Percentiles rank a stretch among this genome's conserved stretches.
These are phyloP conservation scores for Rhodotorula sphaerocarpa DNA, from an alignment of 768 basidiomycete genomes.

Conservation along the genomic window DNA sequence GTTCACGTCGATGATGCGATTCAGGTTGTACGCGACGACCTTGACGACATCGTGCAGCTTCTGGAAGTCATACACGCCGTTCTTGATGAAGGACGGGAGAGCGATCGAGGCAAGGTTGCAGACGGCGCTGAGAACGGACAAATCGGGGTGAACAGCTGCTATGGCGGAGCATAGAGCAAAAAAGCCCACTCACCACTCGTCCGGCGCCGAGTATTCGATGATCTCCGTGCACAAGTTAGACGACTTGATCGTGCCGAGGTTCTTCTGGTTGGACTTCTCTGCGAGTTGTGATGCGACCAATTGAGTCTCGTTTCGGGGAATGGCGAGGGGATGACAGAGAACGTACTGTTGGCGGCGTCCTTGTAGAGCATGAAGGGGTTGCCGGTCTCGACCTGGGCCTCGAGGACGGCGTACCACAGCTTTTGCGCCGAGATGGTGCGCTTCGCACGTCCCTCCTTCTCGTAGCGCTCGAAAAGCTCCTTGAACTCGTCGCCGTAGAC, in stretches of 20 bases:
- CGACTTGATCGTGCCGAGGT: slow-evolving; percentile 97
- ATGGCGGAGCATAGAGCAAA: too few relatives aligned
- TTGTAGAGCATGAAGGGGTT: slow-evolving; percentile 99
- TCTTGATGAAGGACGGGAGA: slow-evolving; percentile 73
- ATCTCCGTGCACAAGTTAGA: slow-evolving; percentile 99
- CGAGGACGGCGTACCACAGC: slow-evolving; percentile 94
- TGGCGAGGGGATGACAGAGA: background rate
- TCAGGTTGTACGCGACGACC: slow-evolving; percentile 85
- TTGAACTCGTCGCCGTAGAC: slow-evolving; percentile 87
- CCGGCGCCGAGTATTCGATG: slow-evolving; percentile 93
- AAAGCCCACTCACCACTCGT: slow-evolving; percentile 51
- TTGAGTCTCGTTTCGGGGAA: background rate
- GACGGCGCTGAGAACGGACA: slow-evolving; percentile 59
- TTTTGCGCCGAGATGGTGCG: slow-evolving; percentile 88
- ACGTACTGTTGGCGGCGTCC: slow-evolving; percentile 81
- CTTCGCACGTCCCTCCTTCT: slow-evolving; percentile 76
- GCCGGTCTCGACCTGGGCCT: slow-evolving; percentile 96
- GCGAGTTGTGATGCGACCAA: background rate
- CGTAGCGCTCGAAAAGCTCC: slow-evolving; percentile 72
- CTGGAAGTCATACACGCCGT: slow-evolving; percentile 72
- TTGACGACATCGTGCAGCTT: slow-evolving; percentile 89
- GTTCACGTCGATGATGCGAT: slow-evolving; percentile 87
- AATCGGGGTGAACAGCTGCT: too few relatives aligned
- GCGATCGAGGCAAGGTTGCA: slow-evolving; percentile 98
- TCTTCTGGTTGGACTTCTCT: slow-evolving; percentile 98